These are phyloP conservation scores for Edaphochlamys debaryana DNA, from an alignment of 139 green algal species.

Conservation along the genomic window DNA sequence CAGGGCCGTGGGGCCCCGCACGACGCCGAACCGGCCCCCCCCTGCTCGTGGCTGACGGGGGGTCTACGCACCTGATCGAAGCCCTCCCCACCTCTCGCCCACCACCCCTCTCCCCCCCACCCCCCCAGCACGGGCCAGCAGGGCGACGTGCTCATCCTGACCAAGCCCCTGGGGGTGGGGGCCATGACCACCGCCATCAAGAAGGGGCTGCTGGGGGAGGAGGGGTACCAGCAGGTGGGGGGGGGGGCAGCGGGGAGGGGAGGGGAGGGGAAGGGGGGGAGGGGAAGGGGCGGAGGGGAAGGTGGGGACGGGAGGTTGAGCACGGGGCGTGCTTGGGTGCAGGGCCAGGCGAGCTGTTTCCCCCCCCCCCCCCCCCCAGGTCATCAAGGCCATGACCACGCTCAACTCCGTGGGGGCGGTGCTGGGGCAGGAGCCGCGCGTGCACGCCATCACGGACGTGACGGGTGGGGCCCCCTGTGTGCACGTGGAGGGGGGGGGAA, in stretches of 20 bases:
- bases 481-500: no score
- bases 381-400: conserved; percentile 48
- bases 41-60: no score
- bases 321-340: no score
- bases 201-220: conserved; percentile 48
- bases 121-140: conserved; percentile 41
- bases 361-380: conserved; percentile 3
- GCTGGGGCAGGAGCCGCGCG: conserved; percentile 4
- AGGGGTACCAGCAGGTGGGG: conserved; percentile 43
- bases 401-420: conserved; percentile 45
- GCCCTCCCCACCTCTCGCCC: no score
- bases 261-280: no score
- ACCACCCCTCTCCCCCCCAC: no score
- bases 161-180: conserved; percentile 56
- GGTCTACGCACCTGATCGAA: no score
- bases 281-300: no score
- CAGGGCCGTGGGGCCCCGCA: no score
- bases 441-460: conserved; percentile 55
- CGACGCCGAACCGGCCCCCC: no score
- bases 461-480: conserved; percentile 41
- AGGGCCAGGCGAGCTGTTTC: not conserved
- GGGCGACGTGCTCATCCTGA: conserved; percentile 49
- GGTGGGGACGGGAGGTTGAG: no score
- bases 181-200: conserved; percentile 57
- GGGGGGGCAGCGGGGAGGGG: not conserved